phyloP scores from a whole-genome alignment of 192 early-diverging fungal genomes.

The Dispira parvispora region DNA sequence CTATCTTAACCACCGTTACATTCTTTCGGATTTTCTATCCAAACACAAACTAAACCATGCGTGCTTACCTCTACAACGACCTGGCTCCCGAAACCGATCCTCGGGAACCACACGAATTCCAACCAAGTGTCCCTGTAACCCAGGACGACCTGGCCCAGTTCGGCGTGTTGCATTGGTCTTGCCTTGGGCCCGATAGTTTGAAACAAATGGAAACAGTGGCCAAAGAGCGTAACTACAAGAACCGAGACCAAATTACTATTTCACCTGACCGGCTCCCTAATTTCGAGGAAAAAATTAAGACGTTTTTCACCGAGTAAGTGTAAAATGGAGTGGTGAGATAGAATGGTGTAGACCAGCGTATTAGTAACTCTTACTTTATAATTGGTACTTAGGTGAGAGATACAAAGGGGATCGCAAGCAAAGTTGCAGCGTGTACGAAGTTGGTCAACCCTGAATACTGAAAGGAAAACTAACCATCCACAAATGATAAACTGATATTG shows the following conservation, averaged over 20 bases:
- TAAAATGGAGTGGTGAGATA: background rate
- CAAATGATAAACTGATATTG: background rate
- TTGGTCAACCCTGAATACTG: no score
- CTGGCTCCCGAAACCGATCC: constrained; percentile 36
- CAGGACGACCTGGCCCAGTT: constrained; percentile 43
- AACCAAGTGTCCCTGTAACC: constrained; percentile 38
- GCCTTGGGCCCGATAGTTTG: constrained; percentile 27
- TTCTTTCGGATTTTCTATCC: background rate
- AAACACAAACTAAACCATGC: constrained; percentile 27
- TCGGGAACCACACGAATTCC: constrained; percentile 64
- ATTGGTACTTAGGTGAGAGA: no score
- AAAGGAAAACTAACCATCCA: no score
- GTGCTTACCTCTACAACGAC: constrained; percentile 65
- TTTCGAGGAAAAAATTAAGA: constrained; percentile 88
- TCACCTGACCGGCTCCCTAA: constrained; percentile 61
- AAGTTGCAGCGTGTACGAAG: no score
- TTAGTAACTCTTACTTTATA: no score
- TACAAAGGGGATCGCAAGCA: no score
- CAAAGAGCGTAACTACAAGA: constrained; percentile 70
- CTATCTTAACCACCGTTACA: no score
- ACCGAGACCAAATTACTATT: constrained; percentile 75
- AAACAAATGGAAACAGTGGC: constrained; percentile 51
- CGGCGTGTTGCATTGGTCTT: constrained; percentile 61
- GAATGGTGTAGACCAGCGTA: no score
- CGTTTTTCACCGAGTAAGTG: constrained; percentile 70